Evolutionary conservation across 441 rosid species (phyloP).

Genomic region (Populus hybrid): DNA sequence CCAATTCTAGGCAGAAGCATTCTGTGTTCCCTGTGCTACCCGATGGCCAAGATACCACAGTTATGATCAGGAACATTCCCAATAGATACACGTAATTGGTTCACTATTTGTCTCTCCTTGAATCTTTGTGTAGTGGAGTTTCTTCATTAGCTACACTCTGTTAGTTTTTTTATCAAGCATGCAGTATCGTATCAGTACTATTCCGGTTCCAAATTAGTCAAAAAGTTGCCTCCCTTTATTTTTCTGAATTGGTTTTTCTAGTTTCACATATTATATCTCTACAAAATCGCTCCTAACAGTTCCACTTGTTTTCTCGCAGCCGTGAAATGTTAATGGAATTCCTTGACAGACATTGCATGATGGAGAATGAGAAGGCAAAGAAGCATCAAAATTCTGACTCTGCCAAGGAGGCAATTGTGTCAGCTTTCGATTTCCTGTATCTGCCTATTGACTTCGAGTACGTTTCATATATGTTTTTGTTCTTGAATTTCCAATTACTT

Average conservation of each 20-base stretch:
- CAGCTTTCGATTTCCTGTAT: slow-evolving; percentile 68
- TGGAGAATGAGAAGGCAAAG: slow-evolving; percentile 32
- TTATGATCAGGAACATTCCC: slow-evolving; percentile 73
- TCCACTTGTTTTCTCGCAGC: slow-evolving; percentile 23
- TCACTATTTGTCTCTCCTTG: neutral
- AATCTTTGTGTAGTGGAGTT: too few species aligned
- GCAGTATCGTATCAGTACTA: neutral
- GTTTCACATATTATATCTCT: neutral
- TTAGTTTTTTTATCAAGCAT: neutral
- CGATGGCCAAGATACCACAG: slow-evolving; percentile 28
- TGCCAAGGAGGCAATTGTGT: slow-evolving; percentile 3
- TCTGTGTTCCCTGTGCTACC: too few species aligned
- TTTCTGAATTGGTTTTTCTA: neutral
- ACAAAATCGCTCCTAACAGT: neutral
- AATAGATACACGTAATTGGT: slow-evolving; percentile 51
- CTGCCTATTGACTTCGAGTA: slow-evolving; percentile 64
- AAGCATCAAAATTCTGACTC: neutral
- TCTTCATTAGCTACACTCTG: neutral
- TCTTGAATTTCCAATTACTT: too few species aligned
- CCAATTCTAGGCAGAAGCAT: too few species aligned
- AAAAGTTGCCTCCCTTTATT: neutral
- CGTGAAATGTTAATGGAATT: slow-evolving; percentile 53
- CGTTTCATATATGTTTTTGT: neutral
- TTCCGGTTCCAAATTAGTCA: neutral
- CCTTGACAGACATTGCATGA: slow-evolving; percentile 55